These are phyloP conservation scores for Cicer chorassanicum DNA, from an alignment of 306 rosid species.

Conservation along the genomic window DNA sequence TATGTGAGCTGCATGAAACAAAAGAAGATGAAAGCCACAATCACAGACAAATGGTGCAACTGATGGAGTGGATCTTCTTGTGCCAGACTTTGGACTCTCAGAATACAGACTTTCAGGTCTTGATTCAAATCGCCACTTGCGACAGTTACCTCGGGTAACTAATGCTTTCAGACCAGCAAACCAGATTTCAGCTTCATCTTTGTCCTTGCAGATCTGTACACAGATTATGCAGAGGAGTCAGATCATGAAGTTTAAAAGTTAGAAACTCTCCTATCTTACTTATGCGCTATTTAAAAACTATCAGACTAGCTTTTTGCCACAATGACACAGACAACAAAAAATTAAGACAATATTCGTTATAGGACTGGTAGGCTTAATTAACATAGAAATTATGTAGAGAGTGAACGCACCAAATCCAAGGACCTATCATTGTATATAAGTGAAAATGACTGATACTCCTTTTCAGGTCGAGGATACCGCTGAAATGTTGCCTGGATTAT, in stretches of 20 bases:
- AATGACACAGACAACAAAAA: slow-evolving; percentile 24
- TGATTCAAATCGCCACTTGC: slow-evolving; percentile 61
- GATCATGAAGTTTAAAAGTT: slow-evolving; percentile 31
- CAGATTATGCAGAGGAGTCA: slow-evolving; percentile 44
- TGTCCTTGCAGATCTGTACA: slow-evolving; percentile 96
- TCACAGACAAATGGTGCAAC: slow-evolving; percentile 68
- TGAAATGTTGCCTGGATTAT: slow-evolving; percentile 85
- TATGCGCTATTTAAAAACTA: slow-evolving; percentile 23
- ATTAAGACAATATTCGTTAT: slow-evolving; percentile 28
- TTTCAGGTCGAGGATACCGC: slow-evolving; percentile 96
- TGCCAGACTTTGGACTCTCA: slow-evolving; percentile 63
- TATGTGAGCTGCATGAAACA: slow-evolving; percentile 41
- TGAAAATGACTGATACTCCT: slow-evolving; percentile 98
- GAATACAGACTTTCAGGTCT: slow-evolving; percentile 61
- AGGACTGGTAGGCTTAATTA: slow-evolving; percentile 25
- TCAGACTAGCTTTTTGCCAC: slow-evolving; percentile 39
- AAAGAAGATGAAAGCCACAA: slow-evolving; percentile 38
- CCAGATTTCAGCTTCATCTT: slow-evolving; percentile 98
- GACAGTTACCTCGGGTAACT: slow-evolving; percentile 61
- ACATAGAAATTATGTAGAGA: slow-evolving; percentile 33
- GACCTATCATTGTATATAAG: slow-evolving; percentile 83
- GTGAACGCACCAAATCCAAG: slow-evolving; percentile 87
- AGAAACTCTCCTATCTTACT: slow-evolving; percentile 23
- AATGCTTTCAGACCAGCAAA: slow-evolving; percentile 91
- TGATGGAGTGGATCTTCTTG: slow-evolving; percentile 67